Evolutionary conservation across 768 basidiomycete genomes (phyloP), one percentile per base, ranked within the genome.

Genomic region (Rhizopogon salebrosus): DNA sequence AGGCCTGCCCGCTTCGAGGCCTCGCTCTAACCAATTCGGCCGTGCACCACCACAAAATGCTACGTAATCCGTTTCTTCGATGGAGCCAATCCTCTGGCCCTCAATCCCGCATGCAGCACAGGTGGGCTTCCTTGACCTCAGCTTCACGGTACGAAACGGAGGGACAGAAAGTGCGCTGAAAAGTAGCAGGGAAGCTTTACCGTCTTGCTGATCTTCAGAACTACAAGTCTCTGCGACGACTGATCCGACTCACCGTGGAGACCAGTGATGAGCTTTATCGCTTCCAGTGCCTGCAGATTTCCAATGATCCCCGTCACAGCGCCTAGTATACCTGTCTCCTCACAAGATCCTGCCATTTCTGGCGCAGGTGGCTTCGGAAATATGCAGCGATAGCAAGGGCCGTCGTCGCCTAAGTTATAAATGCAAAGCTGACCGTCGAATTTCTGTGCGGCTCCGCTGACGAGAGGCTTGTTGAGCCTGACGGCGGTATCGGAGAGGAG

Each of bases 311-410:
- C 95, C 0, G 92, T 91, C 1, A 97, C 92, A 0, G 78, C 84
- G 6, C 95, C 95, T 43, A 97, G 70, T 4, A 98, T 85, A 1
- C 95, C 95, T 4, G 84, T 75, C 64, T 97, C 94, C 61, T 88
- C 92, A 58, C 97, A 99, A 8, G 84, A 82, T 7, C 91, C 87
- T 1, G 79, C 70, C 24, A 74, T 74, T 50, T 82, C 82, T 18
- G 72, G 76, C 4, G 82, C 76, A 1, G 93, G 84, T 2, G 92
- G 84, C 49, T 76, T 80, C 0, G 95, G 95, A 67, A 94, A 98
- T 39, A 98, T 69, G 65, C 97, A 98, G 14, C 97, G 80, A 68
- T 95, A 98, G 69, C 97, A 99, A 0, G 94, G 95, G 1, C 92
- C 86, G 26, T 79, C 70, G 18, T 72, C 67, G 6, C 78, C 82